Conservation (phyloP, 805 yeast species). For the Lipomyces orientalis region DNA sequence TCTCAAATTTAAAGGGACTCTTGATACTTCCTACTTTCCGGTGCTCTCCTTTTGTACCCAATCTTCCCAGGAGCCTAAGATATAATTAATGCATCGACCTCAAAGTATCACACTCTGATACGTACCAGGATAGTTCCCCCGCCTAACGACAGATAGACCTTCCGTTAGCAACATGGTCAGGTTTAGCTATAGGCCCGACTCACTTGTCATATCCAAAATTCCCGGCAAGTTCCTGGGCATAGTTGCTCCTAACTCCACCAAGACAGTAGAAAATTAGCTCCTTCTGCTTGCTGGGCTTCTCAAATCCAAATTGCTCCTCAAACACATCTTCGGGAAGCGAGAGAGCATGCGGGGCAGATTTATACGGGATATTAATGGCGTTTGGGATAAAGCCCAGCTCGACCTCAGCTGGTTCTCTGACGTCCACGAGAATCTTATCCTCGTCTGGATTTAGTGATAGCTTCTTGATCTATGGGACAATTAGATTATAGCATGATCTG, state of each 20-base stretch:
- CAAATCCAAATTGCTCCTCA: constrained; percentile 76
- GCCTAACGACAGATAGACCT: constrained; percentile 39
- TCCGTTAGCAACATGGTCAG: neutral
- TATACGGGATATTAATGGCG: constrained; percentile 86
- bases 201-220: constrained; percentile 80
- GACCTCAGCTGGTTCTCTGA: constrained; percentile 87
- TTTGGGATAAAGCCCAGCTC: constrained; percentile 78
- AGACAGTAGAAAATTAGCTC: constrained; percentile 88
- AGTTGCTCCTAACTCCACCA: constrained; percentile 89
- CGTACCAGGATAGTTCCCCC: constrained; percentile 67
- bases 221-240: constrained; percentile 88
- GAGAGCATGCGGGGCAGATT: constrained; percentile 90
- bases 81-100: neutral
- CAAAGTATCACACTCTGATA: neutral
- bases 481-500: neutral
- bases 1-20: constrained; percentile 5
- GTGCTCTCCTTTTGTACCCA: constrained; percentile 57
- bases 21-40: constrained; percentile 5
- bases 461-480: constrained; percentile 26
- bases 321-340: constrained; percentile 81
- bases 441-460: constrained; percentile 18
- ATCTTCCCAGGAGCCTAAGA: constrained; percentile 81
- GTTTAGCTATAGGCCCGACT: constrained; percentile 10
- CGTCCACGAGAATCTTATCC: constrained; percentile 69
- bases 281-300: constrained; percentile 72